These are phyloP conservation scores for Ophiocordyceps camponoti-saundersi DNA, from an alignment of 2,329 filamentous ascomycete genomes.

Conservation along the genomic window DNA sequence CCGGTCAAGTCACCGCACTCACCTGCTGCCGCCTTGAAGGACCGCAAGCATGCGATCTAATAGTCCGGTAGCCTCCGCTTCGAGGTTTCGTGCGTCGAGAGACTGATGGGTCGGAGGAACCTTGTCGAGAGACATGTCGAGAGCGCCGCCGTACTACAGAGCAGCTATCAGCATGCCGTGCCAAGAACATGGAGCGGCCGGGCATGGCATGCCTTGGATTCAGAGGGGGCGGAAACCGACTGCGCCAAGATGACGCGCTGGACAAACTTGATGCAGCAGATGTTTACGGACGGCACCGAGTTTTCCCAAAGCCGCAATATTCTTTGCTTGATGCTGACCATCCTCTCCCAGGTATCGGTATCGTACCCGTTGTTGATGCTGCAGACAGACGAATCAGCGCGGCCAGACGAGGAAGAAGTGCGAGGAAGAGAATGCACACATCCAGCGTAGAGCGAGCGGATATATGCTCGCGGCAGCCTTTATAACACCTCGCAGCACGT, in stretches of 20 bases:
- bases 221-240: constrained; percentile 64
- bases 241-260: constrained; percentile 87
- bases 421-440: constrained; percentile 46
- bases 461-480: constrained; percentile 88
- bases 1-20: constrained; percentile 27
- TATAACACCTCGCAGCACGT: constrained; percentile 72
- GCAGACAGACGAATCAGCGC: constrained; percentile 4
- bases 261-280: constrained; percentile 95
- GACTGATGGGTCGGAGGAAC: constrained; percentile 70
- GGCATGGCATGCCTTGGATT: constrained; percentile 55
- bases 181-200: too few relatives aligned
- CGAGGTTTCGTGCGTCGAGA: constrained; percentile 63
- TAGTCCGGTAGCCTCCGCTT: constrained; percentile 83
- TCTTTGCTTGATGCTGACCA: constrained; percentile 74
- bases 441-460: constrained; percentile 78
- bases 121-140: constrained; percentile 73
- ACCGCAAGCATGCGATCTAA: constrained; percentile 74
- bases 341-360: constrained; percentile 66
- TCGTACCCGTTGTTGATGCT: constrained; percentile 83
- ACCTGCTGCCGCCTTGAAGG: constrained; percentile 58
- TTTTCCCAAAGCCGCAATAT: constrained; percentile 82
- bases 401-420: constrained; percentile 5
- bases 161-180: constrained; percentile 7
- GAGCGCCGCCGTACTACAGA: constrained; percentile 25
- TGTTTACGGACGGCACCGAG: constrained; percentile 56